Evolutionary conservation across 164 flowering plant genomes (phyloP).

Genomic region (Nymphaea thermarum): DNA sequence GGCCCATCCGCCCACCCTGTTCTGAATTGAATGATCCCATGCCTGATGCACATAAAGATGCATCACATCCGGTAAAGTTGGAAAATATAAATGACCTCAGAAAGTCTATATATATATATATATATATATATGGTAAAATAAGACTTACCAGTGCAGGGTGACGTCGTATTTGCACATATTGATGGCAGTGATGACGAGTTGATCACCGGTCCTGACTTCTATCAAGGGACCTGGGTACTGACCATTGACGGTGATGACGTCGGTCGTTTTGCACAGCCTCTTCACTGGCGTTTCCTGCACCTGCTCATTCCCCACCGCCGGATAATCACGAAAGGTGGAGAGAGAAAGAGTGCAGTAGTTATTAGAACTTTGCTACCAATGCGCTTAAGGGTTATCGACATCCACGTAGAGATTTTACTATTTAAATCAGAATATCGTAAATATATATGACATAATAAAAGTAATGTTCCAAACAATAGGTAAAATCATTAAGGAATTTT

Average conservation of each 20-base stretch:
- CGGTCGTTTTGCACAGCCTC: constrained; percentile 90
- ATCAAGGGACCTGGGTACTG: constrained; percentile 84
- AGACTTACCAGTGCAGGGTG: constrained; percentile 76
- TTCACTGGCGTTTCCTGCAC: constrained; percentile 43
- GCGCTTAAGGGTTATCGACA: constrained; percentile 1
- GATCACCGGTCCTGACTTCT: constrained; percentile 72
- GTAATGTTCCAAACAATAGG: too few relatives aligned
- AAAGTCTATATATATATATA: too few relatives aligned
- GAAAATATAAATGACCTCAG: too few relatives aligned
- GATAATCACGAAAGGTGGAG: not conserved
- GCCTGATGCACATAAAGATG: constrained; percentile 24
- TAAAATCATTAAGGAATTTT: too few relatives aligned
- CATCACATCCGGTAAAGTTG: too few relatives aligned
- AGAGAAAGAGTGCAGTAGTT: too few relatives aligned
- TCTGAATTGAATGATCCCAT: constrained; percentile 68
- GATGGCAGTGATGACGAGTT: constrained; percentile 50
- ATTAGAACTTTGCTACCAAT: not conserved
- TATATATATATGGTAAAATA: too few relatives aligned
- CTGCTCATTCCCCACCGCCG: not conserved
- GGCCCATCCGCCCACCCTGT: constrained; percentile 98
- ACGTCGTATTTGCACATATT: constrained; percentile 63
- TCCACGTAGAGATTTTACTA: not conserved
- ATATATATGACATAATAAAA: not conserved
- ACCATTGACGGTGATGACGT: constrained; percentile 74
- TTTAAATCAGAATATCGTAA: not conserved